phyloP scores from a whole-genome alignment of 495 filamentous ascomycete genomes.

The Penicillium taxi region DNA sequence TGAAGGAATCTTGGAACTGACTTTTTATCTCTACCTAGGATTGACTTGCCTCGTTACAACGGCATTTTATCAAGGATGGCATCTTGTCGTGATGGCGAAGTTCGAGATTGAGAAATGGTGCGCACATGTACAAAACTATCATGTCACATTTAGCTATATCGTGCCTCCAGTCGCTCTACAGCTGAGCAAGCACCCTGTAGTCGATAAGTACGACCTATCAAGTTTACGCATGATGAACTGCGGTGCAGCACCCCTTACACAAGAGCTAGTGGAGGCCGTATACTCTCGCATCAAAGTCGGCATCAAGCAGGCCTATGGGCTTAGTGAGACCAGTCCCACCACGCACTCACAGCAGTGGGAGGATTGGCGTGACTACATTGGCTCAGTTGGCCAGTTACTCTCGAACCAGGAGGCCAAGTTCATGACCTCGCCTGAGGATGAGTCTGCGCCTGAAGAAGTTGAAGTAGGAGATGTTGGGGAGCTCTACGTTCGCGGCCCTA shows the following conservation, averaged over 20 bases:
- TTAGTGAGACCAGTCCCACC: slow-evolving; percentile 64
- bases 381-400: slow-evolving; percentile 71
- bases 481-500: slow-evolving; percentile 54
- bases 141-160: slow-evolving; percentile 70
- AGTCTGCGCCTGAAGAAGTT: slow-evolving; percentile 50
- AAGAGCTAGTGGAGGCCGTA: slow-evolving; percentile 71
- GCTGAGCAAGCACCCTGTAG: slow-evolving; percentile 67
- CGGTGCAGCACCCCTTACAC: slow-evolving; percentile 80
- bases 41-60: slow-evolving; percentile 55
- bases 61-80: slow-evolving; percentile 57
- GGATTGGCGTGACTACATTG: slow-evolving; percentile 69
- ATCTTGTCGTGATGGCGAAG: slow-evolving; percentile 66
- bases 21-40: slow-evolving; percentile 61
- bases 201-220: slow-evolving; percentile 74
- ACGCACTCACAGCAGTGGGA: slow-evolving; percentile 57
- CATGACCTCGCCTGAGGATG: slow-evolving; percentile 48
- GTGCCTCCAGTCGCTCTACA: slow-evolving; percentile 81
- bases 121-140: slow-evolving; percentile 60
- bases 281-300: slow-evolving; percentile 66
- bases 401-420: slow-evolving; percentile 82
- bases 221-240: slow-evolving; percentile 78
- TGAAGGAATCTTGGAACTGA: slow-evolving; percentile 58
- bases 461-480: slow-evolving; percentile 56
- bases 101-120: slow-evolving; percentile 82
- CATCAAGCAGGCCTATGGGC: slow-evolving; percentile 83